These are phyloP conservation scores for Colletotrichum tamarilloi DNA, from an alignment of 2,329 filamentous ascomycete genomes.

Conservation along the genomic window DNA sequence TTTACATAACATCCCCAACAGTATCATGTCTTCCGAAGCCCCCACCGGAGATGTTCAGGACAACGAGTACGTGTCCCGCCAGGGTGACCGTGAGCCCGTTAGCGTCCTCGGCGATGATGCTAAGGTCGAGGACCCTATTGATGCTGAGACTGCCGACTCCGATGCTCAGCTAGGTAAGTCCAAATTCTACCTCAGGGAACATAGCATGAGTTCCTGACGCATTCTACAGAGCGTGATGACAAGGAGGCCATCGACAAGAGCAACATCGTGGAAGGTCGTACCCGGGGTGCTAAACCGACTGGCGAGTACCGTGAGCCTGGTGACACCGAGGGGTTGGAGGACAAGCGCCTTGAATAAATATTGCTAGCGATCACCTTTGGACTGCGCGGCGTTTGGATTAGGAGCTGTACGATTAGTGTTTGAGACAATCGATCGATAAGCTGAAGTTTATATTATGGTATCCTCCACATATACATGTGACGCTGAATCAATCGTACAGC, in stretches of 20 bases:
- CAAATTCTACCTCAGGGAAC: accelerated
- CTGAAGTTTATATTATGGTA: too few species aligned
- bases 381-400: neutral
- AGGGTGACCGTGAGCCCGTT: constrained; percentile 43
- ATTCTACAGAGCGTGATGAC: constrained; percentile 45
- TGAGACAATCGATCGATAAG: too few species aligned
- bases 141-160: constrained; percentile 44
- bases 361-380: neutral
- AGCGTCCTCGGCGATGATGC: constrained; percentile 47
- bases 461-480: too few species aligned
- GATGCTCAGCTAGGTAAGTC: constrained; percentile 49
- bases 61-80: constrained; percentile 46
- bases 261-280: constrained; percentile 50
- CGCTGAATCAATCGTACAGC: too few species aligned
- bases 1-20: too few species aligned
- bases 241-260: constrained; percentile 49
- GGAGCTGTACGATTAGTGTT: neutral
- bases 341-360: constrained; percentile 1
- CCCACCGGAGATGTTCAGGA: constrained; percentile 27
- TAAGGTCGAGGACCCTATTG: constrained; percentile 47
- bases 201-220: neutral
- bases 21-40: constrained; percentile 23
- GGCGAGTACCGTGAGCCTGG: constrained; percentile 47
- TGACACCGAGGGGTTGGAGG: constrained; percentile 44
- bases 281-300: constrained; percentile 43